These are phyloP conservation scores for Raffaelea albimanens DNA, from an alignment of 2,329 filamentous ascomycete genomes.

Conservation along the genomic window DNA sequence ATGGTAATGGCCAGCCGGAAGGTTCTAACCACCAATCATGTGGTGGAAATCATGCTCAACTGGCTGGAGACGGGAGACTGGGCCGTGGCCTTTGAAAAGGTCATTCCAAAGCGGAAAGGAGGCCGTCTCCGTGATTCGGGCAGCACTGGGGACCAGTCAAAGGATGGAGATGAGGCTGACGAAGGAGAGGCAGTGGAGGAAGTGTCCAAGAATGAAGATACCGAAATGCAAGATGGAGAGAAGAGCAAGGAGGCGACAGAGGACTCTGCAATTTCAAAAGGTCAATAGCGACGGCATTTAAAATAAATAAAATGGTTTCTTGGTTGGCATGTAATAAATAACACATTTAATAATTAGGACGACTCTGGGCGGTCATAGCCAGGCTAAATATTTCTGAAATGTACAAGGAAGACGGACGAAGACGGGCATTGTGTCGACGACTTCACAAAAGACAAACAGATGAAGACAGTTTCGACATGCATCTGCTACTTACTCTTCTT, in stretches of 20 bases:
- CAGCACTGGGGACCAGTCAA: slow-evolving; percentile 18
- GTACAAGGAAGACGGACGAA: too few relatives aligned
- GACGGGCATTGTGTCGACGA: too few relatives aligned
- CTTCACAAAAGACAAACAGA: too few relatives aligned
- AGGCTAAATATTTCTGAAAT: too few relatives aligned
- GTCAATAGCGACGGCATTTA: too few relatives aligned
- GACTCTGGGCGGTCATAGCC: too few relatives aligned
- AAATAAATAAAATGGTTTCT: too few relatives aligned
- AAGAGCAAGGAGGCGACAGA: background rate
- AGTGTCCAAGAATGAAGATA: slow-evolving; percentile 7
- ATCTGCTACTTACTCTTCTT: too few relatives aligned
- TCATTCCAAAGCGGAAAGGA: slow-evolving; percentile 86
- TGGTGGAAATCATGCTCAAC: slow-evolving; percentile 89
- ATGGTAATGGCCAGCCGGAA: slow-evolving; percentile 81
- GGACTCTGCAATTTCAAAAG: too few relatives aligned
- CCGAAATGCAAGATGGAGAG: background rate
- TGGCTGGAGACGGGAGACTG: slow-evolving; percentile 90
- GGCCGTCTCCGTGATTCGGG: slow-evolving; percentile 48
- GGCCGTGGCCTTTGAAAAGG: slow-evolving; percentile 77
- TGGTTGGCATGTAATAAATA: too few relatives aligned
- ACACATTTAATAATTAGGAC: too few relatives aligned
- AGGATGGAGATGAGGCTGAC: slow-evolving; percentile 16
- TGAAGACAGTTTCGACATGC: too few relatives aligned
- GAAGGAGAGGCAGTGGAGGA: slow-evolving; percentile 2
- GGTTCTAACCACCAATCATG: slow-evolving; percentile 89